Evolutionary conservation across 179 eudicot species (phyloP).

Genomic region (Vitellaria paradoxa): DNA sequence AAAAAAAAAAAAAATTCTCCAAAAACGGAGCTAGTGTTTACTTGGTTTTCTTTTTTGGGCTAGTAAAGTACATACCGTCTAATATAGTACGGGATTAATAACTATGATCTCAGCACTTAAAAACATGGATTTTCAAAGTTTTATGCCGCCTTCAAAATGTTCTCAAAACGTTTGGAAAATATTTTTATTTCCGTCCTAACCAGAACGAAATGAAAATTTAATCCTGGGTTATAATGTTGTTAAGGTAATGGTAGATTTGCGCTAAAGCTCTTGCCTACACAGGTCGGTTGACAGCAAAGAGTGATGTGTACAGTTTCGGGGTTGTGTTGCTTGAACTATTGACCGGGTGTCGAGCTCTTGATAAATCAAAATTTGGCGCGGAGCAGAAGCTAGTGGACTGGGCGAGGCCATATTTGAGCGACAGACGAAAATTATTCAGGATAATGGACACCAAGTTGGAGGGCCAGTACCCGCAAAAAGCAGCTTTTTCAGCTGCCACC

Average conservation of each 20-base stretch:
- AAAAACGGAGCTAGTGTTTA: no score
- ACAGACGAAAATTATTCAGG: constrained; percentile 70
- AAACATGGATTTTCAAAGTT: no score
- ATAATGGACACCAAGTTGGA: constrained; percentile 92
- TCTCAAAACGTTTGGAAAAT: no score
- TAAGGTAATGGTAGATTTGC: background rate
- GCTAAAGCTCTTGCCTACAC: constrained; percentile 19
- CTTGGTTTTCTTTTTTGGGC: no score
- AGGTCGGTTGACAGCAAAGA: constrained; percentile 81
- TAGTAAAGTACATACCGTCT: no score
- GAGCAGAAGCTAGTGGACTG: constrained; percentile 88
- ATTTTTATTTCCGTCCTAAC: no score
- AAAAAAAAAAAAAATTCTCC: no score
- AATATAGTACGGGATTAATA: no score
- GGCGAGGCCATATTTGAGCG: constrained; percentile 79
- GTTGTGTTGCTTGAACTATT: constrained; percentile 84
- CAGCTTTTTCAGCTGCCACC: constrained; percentile 66
- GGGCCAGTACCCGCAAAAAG: constrained; percentile 93
- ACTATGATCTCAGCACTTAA: no score
- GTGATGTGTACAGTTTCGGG: constrained; percentile 96
- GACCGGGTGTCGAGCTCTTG: constrained; percentile 84
- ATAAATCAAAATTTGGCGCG: constrained; percentile 52
- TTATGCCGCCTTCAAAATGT: no score
- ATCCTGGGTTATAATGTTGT: background rate
- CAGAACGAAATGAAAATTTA: no score